phyloP scores from a whole-genome alignment of 139 green algal genomes.

The Zygnema circumcarinatum region DNA sequence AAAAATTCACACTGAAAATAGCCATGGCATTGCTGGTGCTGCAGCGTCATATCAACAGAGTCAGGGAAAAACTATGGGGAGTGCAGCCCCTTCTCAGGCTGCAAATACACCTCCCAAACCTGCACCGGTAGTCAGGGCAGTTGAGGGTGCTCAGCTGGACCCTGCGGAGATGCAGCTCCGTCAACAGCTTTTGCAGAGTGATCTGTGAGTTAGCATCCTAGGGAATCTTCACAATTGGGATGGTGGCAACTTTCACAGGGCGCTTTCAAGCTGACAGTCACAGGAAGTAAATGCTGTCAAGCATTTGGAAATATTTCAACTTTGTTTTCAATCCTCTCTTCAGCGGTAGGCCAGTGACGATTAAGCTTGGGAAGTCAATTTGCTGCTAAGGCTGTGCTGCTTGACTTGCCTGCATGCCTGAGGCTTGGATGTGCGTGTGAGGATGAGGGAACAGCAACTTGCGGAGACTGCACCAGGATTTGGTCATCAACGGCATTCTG shows the following conservation, averaged over 20 bases:
- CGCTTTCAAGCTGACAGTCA: too few species aligned
- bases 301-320: too few species aligned
- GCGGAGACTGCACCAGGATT: conserved; percentile 29
- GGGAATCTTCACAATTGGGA: too few species aligned
- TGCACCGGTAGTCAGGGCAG: neutral
- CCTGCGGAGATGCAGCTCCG: conserved; percentile 20
- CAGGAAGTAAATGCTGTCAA: too few species aligned
- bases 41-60: conserved; percentile 11
- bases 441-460: conserved; percentile 24
- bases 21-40: neutral
- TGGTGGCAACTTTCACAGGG: too few species aligned
- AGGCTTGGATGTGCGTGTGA: too few species aligned
- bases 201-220: conserved; percentile 28
- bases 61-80: neutral
- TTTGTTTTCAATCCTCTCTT: too few species aligned
- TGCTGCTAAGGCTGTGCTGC: too few species aligned
- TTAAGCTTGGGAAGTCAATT: too few species aligned
- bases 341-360: too few species aligned
- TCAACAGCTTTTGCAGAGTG: conserved; percentile 31
- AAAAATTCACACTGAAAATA: too few species aligned
- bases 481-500: conserved; percentile 44
- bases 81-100: neutral
- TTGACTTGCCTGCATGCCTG: too few species aligned
- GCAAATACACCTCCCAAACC: neutral
- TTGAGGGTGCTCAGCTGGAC: neutral